Evolutionary conservation across 2,329 filamentous ascomycete species (phyloP), one percentile per base, ranked within the genome.

Genomic region (Fusarium keratoplasticum): DNA sequence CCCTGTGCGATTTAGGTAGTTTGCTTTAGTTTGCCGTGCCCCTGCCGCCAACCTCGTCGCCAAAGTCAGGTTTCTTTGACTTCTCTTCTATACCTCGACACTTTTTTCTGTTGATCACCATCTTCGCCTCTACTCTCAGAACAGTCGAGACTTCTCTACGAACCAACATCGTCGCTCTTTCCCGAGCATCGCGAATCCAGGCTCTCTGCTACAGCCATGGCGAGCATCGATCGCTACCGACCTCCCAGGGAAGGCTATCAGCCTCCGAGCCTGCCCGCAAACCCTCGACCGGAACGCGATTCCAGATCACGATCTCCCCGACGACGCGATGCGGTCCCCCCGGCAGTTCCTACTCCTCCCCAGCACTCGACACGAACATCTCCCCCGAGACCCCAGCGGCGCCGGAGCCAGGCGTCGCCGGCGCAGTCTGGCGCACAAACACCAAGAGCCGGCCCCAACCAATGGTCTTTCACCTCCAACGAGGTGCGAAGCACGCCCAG

Each of bases 401-500:
- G 82, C 67, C 82, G 83, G 52, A 82, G 82, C 76, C 83, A 84
- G 61, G 82, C 82, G 18, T 87, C 87, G 27, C 86, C 87, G 14
- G 77, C 81, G 44, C 83, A 79, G 31, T 83, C 83, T 7, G 79
- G 79, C 33, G 81, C 84, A 31, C 82, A 84, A 71, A 82, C 81
- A 58, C 80, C 84, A 3, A 71, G 81, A 13, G 73, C 81, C 50
- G 73, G 79, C 44, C 82, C 84, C 59, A 88, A 86, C 71, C 96
- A 98, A 87, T 99, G 96, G 96, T 89, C 94, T 64, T 98, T 98
- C 81, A 94, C 92, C 16, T 88, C 93, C 54, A 92, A 94, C 57
- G 96, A 99, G 84, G 89, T 97, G 29, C 85, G 90, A 62, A 94
- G 93, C 80, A 93, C 95, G 8, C 96, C 96, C 1, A 96, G 94